These are phyloP conservation scores for Diutina mesorugosa DNA, from an alignment of 1,139 yeast genomes.

Conservation along the genomic window DNA sequence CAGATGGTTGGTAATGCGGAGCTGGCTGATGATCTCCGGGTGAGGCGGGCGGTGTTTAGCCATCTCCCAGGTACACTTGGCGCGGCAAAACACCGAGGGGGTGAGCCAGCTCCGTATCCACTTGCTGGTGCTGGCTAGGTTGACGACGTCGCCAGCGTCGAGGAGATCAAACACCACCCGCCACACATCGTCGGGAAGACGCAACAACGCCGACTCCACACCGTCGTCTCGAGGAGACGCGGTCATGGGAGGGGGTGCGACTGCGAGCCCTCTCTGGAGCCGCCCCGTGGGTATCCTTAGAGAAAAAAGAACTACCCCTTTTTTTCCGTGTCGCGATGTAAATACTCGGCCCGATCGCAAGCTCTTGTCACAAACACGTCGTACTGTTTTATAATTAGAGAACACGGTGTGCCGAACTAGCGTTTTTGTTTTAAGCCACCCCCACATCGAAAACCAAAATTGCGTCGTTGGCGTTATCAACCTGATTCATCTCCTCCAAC, in stretches of 20 bases:
- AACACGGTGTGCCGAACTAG: neutral
- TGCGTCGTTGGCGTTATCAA: neutral
- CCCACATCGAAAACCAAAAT: neutral
- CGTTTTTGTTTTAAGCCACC: neutral
- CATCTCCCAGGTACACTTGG: neutral
- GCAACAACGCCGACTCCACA: neutral
- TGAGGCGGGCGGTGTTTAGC: neutral
- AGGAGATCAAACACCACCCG: neutral
- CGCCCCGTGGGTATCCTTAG: neutral
- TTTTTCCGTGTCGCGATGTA: neutral
- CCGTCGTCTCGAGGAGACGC: neutral
- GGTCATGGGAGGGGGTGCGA: neutral
- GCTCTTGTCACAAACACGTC: neutral
- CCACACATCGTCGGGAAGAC: conserved; percentile 1
- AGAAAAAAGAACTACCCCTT: neutral
- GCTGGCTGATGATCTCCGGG: neutral
- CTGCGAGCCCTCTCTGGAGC: neutral
- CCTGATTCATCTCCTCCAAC: neutral
- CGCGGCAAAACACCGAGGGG: neutral
- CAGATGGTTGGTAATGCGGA: neutral
- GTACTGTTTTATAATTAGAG: neutral
- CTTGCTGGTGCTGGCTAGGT: neutral
- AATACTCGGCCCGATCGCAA: neutral
- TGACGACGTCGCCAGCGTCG: neutral
- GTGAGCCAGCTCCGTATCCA: neutral